These are phyloP conservation scores for Phragmites australis DNA, from an alignment of 176 grass and related monocot genomes.

Conservation along the genomic window DNA sequence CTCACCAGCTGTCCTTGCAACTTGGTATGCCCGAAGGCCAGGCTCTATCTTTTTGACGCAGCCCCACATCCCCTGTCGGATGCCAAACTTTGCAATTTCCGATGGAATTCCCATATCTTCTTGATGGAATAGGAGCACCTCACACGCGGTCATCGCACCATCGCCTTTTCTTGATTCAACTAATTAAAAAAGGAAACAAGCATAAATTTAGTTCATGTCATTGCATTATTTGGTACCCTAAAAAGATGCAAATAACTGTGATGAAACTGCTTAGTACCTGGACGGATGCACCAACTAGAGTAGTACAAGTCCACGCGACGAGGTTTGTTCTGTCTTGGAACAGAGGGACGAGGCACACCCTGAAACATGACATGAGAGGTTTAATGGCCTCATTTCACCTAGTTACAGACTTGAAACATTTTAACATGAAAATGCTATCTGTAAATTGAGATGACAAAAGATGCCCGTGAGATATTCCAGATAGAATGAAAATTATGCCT, in stretches of 20 bases:
- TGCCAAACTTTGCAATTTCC: conserved; percentile 77
- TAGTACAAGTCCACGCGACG: conserved; percentile 95
- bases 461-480: neutral
- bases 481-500: neutral
- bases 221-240: neutral
- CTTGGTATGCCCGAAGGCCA: conserved; percentile 79
- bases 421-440: neutral
- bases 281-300: conserved; percentile 97
- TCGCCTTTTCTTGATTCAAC: conserved; percentile 82
- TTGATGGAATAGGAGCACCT: conserved; percentile 91
- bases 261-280: conserved; percentile 48
- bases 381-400: conserved; percentile 7
- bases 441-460: neutral
- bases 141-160: conserved; percentile 78
- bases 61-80: conserved; percentile 94
- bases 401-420: neutral
- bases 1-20: conserved; percentile 39
- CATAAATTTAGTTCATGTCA: conserved; percentile 11
- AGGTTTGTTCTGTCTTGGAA: conserved; percentile 77
- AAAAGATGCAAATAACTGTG: neutral
- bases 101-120: conserved; percentile 96
- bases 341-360: conserved; percentile 66
- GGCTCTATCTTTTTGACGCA: conserved; percentile 82
- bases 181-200: conserved; percentile 22
- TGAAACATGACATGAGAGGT: conserved; percentile 34